Base-by-base conservation (phyloP, 164 flowering plant species). In the Annona cherimola region DNA sequence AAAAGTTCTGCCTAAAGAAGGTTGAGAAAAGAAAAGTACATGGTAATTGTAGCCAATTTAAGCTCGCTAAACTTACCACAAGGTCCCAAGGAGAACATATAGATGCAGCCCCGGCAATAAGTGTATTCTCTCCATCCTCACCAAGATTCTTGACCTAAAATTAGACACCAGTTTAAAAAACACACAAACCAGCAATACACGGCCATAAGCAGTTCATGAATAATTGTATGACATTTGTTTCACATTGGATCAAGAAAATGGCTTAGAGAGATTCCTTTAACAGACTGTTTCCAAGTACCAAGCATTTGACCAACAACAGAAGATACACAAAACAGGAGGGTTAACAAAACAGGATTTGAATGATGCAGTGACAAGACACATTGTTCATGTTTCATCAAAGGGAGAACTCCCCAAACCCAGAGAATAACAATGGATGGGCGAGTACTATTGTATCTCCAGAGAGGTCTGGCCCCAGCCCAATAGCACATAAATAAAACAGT, bases 1-100 rank as follows among this genome's bases (percentile, higher is more conserved):
- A 26, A 26, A 26, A 26, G 35, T 26, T 26, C 35, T 26, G 35
- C 35, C 35, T 26, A 26, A 26, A 26, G 35, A 26, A 26, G 35
- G 35, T 26, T 26, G 35, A 26, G 35, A 26, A 26, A 26, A 26
- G 35, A 26, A 26, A 26, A 26, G 35, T 26, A 26, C 35, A 26
- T 26, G 35, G 35, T 26, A 26, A 26, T 26, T 0, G 35, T 26
- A 26, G 35, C 35, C 57, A 50, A 8, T 46, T 46, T 12, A 50
- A 50, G 57, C 14, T 50, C 14, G 14, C 57, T 16, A 50, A 45
- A 86, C 97, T 84, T 74, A 94, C 99, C 95, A 96, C 84, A 73
- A 96, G 94, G 81, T 96, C 99, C 99, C 99, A 96, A 68, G 99
- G 99, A 75, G 87, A 86, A 79, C 97, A 88, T 66, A 96, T 69